Evolutionary conservation across 805 yeast genomes (phyloP).

Genomic region (Hanseniaspora meyeri): DNA sequence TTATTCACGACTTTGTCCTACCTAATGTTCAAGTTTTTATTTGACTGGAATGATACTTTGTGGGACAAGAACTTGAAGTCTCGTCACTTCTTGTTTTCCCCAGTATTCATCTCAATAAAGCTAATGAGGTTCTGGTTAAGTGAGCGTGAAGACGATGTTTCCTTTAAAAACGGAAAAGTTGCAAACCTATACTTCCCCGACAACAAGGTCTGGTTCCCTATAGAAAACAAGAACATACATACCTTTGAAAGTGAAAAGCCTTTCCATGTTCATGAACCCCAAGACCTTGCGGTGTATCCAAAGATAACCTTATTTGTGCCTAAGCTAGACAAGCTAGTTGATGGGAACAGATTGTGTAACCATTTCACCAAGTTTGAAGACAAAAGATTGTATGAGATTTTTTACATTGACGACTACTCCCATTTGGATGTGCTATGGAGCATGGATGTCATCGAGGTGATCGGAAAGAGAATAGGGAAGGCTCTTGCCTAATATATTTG

Average conservation of each 20-base stretch:
- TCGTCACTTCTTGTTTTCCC: constrained; percentile 74
- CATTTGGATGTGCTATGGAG: constrained; percentile 95
- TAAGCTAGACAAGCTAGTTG: constrained; percentile 61
- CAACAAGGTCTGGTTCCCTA: constrained; percentile 43
- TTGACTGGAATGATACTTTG: constrained; percentile 71
- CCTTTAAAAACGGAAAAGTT: constrained; percentile 26
- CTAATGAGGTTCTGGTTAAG: constrained; percentile 91
- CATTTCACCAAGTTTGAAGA: constrained; percentile 54
- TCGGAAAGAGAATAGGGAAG: constrained; percentile 41
- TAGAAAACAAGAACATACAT: constrained; percentile 13
- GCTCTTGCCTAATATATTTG: constrained; percentile 22
- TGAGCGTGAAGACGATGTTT: constrained; percentile 29
- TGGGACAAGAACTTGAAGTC: constrained; percentile 62
- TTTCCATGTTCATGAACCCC: constrained; percentile 22
- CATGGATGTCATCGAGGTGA: constrained; percentile 49
- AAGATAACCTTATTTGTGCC: constrained; percentile 58
- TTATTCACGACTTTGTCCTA: constrained; percentile 54
- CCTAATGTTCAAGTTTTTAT: constrained; percentile 71
- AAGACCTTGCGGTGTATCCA: constrained; percentile 38
- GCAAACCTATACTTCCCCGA: constrained; percentile 38
- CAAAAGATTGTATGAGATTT: constrained; percentile 23
- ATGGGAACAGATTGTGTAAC: constrained; percentile 52
- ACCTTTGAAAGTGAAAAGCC: constrained; percentile 15
- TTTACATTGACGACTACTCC: constrained; percentile 48
- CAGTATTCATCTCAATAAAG: constrained; percentile 66